Base-by-base conservation (phyloP, 1,139 yeast species). In the Blastobotrys capitulatus region DNA sequence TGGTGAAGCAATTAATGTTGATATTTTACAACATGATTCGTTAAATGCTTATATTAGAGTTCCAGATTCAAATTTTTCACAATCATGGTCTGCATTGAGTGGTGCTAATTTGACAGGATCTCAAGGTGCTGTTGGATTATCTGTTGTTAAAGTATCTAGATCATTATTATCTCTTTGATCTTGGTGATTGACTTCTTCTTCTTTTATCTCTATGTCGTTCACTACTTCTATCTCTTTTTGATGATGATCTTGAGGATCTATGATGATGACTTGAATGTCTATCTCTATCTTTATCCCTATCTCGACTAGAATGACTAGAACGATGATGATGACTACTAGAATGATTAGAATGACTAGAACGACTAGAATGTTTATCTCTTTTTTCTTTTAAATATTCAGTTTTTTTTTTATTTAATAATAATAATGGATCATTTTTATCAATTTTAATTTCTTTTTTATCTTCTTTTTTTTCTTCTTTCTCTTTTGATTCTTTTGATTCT, bases 361-460 rank as follows among this genome's bases (percentile, higher is more conserved):
- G 7, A 22, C 12, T 39, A 18, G n/a, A 13, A 16, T 25, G 34
- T 20, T 38, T 27, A 13, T 6, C 6, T 42, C 36, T 20, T 39
- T 22, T 25, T 13, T 37, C 26, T 34, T 20, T 35, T 29, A 32
- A 35, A n/a, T 19, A 18, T 15, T 37, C 34, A n/a, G 2, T 12
- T 43, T 32, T 2, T 37, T 39, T 20, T 6, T 13, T 43, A 37
- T 12, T 22, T 7, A 44, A 27, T 32, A 20, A 27, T 20, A 10
- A 16, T 32, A 44, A 12, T 12, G 48, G 48, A 25, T 44, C 48
- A 19, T 44, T 43, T 13, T 18, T 38, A 38, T 6, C 32, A 25
- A n/a, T 22, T 37, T 38, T 38, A 52, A 87, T 58, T 82, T 88
- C 42, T 78, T 78, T 27, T 70, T 67, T 1, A n/a, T 64, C 55